These are phyloP conservation scores for Umbelopsis vinacea DNA, from an alignment of 192 early-diverging fungal genomes.

Conservation along the genomic window DNA sequence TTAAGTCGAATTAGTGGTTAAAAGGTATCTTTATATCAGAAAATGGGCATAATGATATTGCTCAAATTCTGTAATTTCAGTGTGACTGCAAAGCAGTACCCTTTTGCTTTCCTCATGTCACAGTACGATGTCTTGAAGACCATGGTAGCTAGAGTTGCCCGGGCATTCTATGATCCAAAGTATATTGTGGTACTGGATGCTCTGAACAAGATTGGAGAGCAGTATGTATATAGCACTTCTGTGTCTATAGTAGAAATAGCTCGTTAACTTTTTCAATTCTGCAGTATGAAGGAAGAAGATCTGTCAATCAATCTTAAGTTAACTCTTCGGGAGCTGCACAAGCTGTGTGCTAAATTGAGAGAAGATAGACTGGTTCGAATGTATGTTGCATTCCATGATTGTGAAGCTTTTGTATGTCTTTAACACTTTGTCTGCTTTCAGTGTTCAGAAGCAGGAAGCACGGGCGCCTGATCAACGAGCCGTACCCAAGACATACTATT, in stretches of 20 bases:
- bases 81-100: neutral
- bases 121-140: slow-evolving; percentile 53
- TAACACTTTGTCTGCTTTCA: neutral
- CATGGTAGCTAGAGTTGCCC: slow-evolving; percentile 74
- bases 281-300: slow-evolving; percentile 77
- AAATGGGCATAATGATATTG: neutral
- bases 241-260: neutral
- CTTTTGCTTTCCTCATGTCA: slow-evolving; percentile 3
- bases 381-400: slow-evolving; percentile 33
- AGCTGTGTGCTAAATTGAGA: slow-evolving; percentile 79
- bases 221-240: neutral
- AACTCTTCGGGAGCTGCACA: slow-evolving; percentile 71
- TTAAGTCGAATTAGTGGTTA: no score
- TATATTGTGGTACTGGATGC: slow-evolving; percentile 84
- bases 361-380: slow-evolving; percentile 78
- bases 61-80: no score
- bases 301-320: slow-evolving; percentile 69
- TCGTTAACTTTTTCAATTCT: neutral
- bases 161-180: slow-evolving; percentile 82
- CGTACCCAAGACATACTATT: slow-evolving; percentile 75
- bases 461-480: slow-evolving; percentile 61
- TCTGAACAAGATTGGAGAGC: slow-evolving; percentile 66
- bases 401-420: neutral
- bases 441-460: slow-evolving; percentile 53
- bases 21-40: no score